These are phyloP conservation scores for Penicillium ucsense DNA, from an alignment of 495 filamentous ascomycete genomes.

Conservation along the genomic window DNA sequence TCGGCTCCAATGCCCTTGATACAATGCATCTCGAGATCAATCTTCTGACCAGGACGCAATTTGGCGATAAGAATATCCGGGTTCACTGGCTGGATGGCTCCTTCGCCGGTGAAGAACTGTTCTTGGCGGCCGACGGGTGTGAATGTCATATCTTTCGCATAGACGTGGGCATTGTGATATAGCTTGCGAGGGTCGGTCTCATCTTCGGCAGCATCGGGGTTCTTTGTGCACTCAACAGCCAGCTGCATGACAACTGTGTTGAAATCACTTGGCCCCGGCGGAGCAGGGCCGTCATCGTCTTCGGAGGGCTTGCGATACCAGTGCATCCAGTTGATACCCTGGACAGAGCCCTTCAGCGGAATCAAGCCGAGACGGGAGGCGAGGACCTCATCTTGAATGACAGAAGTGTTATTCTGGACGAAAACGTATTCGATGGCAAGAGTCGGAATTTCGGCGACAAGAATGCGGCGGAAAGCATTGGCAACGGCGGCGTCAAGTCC, in stretches of 20 bases:
- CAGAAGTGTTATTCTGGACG: conserved; percentile 87
- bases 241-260: conserved; percentile 73
- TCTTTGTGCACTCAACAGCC: conserved; percentile 65
- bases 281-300: conserved; percentile 40
- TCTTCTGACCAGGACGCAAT: conserved; percentile 79
- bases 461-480: conserved; percentile 95
- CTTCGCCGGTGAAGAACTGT: conserved; percentile 53
- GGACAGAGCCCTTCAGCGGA: conserved; percentile 68
- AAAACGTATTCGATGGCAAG: conserved; percentile 90
- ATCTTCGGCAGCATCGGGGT: conserved; percentile 52
- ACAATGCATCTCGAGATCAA: conserved; percentile 76
- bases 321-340: conserved; percentile 68
- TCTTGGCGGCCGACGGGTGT: conserved; percentile 63
- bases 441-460: conserved; percentile 89
- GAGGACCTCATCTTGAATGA: conserved; percentile 96
- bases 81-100: conserved; percentile 64
- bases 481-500: conserved; percentile 87
- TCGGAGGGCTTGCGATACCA: conserved; percentile 57
- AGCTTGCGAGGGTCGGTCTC: conserved; percentile 74
- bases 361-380: conserved; percentile 81
- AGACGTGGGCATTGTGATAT: conserved; percentile 79
- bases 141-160: conserved; percentile 73
- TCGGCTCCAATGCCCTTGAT: conserved; percentile 90
- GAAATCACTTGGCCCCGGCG: conserved; percentile 50
- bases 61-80: conserved; percentile 94